Base-by-base conservation (phyloP, 2,329 filamentous ascomycete genomes). In the Davidsoniella australis region DNA sequence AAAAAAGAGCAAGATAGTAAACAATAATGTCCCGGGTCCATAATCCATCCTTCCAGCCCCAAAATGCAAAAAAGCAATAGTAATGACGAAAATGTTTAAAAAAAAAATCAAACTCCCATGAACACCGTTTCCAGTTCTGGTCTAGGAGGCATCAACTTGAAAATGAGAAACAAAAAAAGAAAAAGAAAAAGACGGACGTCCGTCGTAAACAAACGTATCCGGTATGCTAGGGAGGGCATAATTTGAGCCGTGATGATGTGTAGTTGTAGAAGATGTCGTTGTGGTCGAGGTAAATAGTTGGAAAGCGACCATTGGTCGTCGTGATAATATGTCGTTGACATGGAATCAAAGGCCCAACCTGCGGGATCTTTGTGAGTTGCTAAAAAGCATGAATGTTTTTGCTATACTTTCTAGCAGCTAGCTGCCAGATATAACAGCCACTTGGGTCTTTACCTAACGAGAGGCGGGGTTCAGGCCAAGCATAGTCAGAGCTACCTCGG, bases 401-500 rank as follows among this genome's bases (percentile, higher is more conserved):
- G 18, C 23, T 43, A 17, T 26, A 2, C 12, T 12, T 33, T 33
- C 29, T 33, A 33, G 29, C 9, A 33, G 29, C 29, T 33, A 12
- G 29, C 29, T 33, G 29, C 29, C 6, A 49, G 39, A 36, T 18
- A 48, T 16, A 6, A 12, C n/a, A 9, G 16, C 20, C 18, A 38
- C 33, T 5, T 39, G 7, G 16, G 16, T 20, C 17, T 23, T 43
- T 37, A 33, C 23, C 36, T 37, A 45, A 18, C 47, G 41, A 3
- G 36, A 36, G 18, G 24, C 29, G 10, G 29, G 20, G 8, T 46
- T 23, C 12, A 18, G 24, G 10, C 36, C 43, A 12, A 84, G 63
- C 64, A 71, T 73, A 59, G 70, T 73, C 53, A 83, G 63, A 23
- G 86, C 86, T 54, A 82, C 74, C 65, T 94, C 85, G 55, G 87